Conservation (phyloP, 345 rosid species). For the Sisymbrium altissimum region DNA sequence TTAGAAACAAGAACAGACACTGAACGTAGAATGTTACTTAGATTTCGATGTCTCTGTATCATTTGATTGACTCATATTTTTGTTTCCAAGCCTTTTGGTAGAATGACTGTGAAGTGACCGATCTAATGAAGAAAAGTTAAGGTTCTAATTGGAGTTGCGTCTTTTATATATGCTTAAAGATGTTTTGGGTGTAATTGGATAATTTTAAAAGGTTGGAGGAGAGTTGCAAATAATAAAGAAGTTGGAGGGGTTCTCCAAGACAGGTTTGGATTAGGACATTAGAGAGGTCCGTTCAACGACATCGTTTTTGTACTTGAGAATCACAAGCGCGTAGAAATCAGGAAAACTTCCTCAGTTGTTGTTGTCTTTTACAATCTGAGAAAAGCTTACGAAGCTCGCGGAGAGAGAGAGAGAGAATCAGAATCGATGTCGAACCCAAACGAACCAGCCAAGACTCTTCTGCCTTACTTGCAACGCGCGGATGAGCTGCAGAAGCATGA, state of each 20-base stretch:
- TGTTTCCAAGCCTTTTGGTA: neutral
- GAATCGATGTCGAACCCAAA: constrained; percentile 58
- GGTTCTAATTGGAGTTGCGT: constrained; percentile 28
- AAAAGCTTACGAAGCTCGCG: constrained; percentile 8
- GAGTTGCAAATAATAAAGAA: neutral
- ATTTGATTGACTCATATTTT: neutral
- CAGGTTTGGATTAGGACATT: neutral
- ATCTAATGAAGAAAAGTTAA: constrained; percentile 25
- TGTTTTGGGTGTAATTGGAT: neutral
- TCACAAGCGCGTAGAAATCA: constrained; percentile 4
- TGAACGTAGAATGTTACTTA: constrained; percentile 20
- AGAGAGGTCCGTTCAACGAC: neutral
- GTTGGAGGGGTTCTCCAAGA: neutral
- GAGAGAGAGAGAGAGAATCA: constrained; percentile 6
- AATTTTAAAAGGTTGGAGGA: neutral
- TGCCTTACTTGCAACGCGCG: constrained; percentile 94
- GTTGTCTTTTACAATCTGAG: neutral
- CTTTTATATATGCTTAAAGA: neutral
- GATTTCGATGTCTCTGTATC: constrained; percentile 13
- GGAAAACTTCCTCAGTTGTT: neutral
- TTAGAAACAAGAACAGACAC: neutral
- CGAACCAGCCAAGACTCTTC: constrained; percentile 83
- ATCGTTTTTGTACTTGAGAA: neutral
- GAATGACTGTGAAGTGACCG: constrained; percentile 3
- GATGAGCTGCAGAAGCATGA: constrained; percentile 97